Evolutionary conservation across 1,284 basidiomycete genomes (phyloP).

Genomic region (Trichosporon coremiiforme): DNA sequence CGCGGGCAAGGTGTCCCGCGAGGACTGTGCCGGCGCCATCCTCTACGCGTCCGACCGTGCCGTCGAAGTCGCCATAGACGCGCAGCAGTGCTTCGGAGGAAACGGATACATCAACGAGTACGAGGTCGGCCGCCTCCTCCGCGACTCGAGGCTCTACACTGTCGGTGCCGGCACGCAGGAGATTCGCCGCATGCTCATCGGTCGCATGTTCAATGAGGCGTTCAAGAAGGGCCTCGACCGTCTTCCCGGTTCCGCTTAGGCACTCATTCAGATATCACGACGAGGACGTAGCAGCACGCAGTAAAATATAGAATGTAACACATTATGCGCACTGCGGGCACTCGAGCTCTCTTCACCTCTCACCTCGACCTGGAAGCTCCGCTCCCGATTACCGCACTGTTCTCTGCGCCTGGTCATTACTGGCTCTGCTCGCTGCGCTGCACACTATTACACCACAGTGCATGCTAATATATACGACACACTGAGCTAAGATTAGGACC

Average conservation of each 20-base stretch:
- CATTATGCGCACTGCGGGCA: conserved; percentile 8
- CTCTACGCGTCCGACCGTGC: conserved; percentile 86
- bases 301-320: conserved; percentile 15
- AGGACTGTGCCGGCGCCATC: conserved; percentile 93
- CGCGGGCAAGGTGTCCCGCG: conserved; percentile 72
- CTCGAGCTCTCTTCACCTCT: no score
- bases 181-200: conserved; percentile 85
- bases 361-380: no score
- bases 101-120: conserved; percentile 95
- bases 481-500: conserved; percentile 11
- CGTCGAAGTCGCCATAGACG: conserved; percentile 85
- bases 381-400: no score
- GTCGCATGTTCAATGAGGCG: conserved; percentile 78
- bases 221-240: conserved; percentile 36
- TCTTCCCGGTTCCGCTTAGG: conserved; percentile 17
- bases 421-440: no score
- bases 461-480: conserved; percentile 13
- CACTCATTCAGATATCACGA: not conserved
- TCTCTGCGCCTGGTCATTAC: no score
- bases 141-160: conserved; percentile 81
- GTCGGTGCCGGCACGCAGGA: conserved; percentile 92
- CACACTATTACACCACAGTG: conserved; percentile 16
- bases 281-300: conserved; percentile 2
- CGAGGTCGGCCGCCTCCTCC: conserved; percentile 77
- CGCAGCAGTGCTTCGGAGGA: conserved; percentile 87